Base-by-base conservation (phyloP, 208 protist species). In the Trypanosoma cruzi region DNA sequence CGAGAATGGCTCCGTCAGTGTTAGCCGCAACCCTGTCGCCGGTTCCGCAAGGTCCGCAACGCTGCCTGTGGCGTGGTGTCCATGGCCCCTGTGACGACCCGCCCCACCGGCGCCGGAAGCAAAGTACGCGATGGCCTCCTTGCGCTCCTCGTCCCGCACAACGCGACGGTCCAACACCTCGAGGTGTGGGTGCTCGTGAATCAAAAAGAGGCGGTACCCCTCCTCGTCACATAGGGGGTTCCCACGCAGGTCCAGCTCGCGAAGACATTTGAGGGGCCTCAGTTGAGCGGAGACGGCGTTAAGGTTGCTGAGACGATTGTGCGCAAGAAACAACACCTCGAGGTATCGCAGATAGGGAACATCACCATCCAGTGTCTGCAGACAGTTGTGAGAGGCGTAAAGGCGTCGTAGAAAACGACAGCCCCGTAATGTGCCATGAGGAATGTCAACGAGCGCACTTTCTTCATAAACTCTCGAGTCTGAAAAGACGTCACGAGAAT, bases 151-250 rank as follows among this genome's bases (percentile, higher is more conserved):
- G 0, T 29, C 14, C 1, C 75, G 85, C 31, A 96, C 73, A 14
- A 58, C 52, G 40, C 68, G 68, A 18, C 82, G 79, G 58, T 96
- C 90, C 2, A 96, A 68, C 52, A 93, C 73, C 60, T 88, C 76
- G 11, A 94, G 42, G 64, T 89, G 79, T 8, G 88, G 90, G 18
- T 89, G 79, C 14, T 77, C 71, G 20, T 65, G 56, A 26, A 96
- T 73, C 16, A 92, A 63, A 48, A 71, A 85, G 46, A 71, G 68
- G n/a, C 90, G 85, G 67, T 96, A 96, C 40, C 62, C 58, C 32
- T 79, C 63, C 46, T 90, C 85, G 24, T 86, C 85, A 2, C 71
- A 80, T 18, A 93, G 31, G 0, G 90, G 90, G 65, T 96, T 96
- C 42, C 75, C 79, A 40, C 72, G 77, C 32, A 96, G 74, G 68